Evolutionary conservation across 2,329 filamentous ascomycete species (phyloP), one percentile per base, ranked within the genome.

Genomic region (Sporothrix euskadiensis): DNA sequence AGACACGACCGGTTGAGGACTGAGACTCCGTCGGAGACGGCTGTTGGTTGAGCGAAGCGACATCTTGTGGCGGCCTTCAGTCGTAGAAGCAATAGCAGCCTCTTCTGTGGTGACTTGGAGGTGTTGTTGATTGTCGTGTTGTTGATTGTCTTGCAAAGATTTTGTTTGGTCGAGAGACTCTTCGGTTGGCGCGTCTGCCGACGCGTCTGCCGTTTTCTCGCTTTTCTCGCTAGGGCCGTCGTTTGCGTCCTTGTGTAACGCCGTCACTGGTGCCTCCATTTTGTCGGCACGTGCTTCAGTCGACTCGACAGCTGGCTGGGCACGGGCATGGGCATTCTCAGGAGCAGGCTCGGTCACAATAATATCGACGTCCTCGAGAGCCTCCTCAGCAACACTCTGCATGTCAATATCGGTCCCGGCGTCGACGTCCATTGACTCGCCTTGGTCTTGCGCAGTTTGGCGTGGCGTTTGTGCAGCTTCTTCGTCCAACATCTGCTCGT

Each of bases 371-470:
- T 57, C 52, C 2, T 44, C 32, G 2, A 14, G 8, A 4, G 12
- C 61, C 35, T 52, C 61, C 19, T 56, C 52, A 14, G 30, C 49
- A 1, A 71, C 22, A 39, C 74, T 76, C 19, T 70, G 69, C 75
- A 76, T 76, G 14, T 76, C 75, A 3, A 76, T 39, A 41, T 76
- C 74, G 1, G 59, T 73, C 4, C 32, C 74, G 0, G 54, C 73
- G 16, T 76, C 74, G 9, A 75, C 73, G 3, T 75, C 74, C 74
- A 76, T 77, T 1, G 54, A 73, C 7, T 74, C 76, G 56, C 5
- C 71, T 2, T 73, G 73, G 12, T 26, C 26, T 32, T 54, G 19
- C 4, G 19, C 41, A 4, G 35, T 8, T 19, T 35, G 54, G 32
- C 39, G 61, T 26, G 61, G 61, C 10, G 61, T 65, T 65, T 26